Evolutionary conservation across 192 early-diverging fungal genomes (phyloP), one percentile per base, ranked within the genome.

Genomic region (Polychytrium aggregatum): DNA sequence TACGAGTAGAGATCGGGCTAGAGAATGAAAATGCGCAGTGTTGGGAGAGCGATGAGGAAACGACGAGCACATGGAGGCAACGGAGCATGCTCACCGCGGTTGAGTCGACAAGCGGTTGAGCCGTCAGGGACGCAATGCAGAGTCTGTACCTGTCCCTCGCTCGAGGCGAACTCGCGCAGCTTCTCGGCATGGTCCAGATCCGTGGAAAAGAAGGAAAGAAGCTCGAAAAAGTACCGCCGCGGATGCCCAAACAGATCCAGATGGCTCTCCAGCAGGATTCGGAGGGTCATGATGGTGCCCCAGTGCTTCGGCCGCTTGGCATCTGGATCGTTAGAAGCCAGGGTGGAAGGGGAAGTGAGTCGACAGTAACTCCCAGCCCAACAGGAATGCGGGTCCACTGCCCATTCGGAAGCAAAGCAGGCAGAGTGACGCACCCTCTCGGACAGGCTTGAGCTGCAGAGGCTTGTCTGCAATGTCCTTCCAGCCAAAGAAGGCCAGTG

Each of bases 1-100:
- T 98, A 98, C 1, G 84, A 62, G 46, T 82, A 85, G 42, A 98
- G 65, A 43, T 98, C 95, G 59, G 89, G 85, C 63, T 86, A 65
- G 14, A 7, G 34, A 28, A 39, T 24, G 49, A 20, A 44, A 25
- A 63, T 43, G 13, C 10, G 9, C 22, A 10, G 41, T 37, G 14
- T 18, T 22, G 20, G n/a, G n/a, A n/a, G n/a, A n/a, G n/a, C n/a
- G n/a, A n/a, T n/a, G n/a, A n/a, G n/a, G n/a, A n/a, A n/a, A n/a
- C n/a, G n/a, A n/a, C n/a, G n/a, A n/a, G n/a, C n/a, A n/a, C n/a
- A n/a, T n/a, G n/a, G n/a, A n/a, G n/a, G n/a, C n/a, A n/a, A n/a
- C n/a, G n/a, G n/a, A n/a, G n/a, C n/a, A n/a, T n/a, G n/a, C n/a
- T n/a, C n/a, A n/a, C n/a, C n/a, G n/a, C n/a, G n/a, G n/a, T n/a